Base-by-base conservation (phyloP, 257 asterid species). In the Solanum tacnaense region DNA sequence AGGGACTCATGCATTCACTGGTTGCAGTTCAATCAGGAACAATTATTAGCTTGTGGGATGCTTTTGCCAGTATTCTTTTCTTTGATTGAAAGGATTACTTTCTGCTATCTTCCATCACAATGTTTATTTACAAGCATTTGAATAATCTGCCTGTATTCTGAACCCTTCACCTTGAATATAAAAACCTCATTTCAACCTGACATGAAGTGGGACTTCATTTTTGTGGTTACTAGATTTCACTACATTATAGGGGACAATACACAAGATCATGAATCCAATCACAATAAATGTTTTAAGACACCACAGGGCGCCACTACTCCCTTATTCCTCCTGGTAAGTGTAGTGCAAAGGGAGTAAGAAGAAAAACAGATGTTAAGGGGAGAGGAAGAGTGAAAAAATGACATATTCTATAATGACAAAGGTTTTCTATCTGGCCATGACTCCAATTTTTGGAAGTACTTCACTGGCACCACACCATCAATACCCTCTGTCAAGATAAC, bases 401-500 rank as follows among this genome's bases (percentile, higher is more conserved):
- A 5, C 29, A 9, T 76, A 76, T 49, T 46, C 68, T 35, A 79
- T 46, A 86, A 86, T 21, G 95, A 85, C 76, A 96, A 90, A 15
- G 91, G 88, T 81, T 88, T 91, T 92, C 98, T 94, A 88, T 89
- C 90, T 35, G 99, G 98, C 98, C 98, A 96, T 27, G 99, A 92
- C 90, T 95, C 98, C 73, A 96, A 91, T 94, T 94, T 92, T 89
- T 87, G 91, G 89, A 97, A 95, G 88, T 95, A 97, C 92, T 92
- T 95, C 67, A 68, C 92, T 0, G 98, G 98, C 88, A 96, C 98
- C 10, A 91, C 93, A 16, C 99, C 99, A 39, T 95, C 94, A 81
- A 95, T 93, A 32, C 99, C 99, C 93, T 96, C 99, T 0, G 99
- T 96, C 90, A 97, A 91, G 87, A 96, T 94, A 92, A 97, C 99